Percentiles rank a stretch among this genome's conserved stretches.
These are phyloP conservation scores for Fusarium sulawesiense DNA, from an alignment of 2,329 filamentous ascomycete species.

Conservation along the genomic window DNA sequence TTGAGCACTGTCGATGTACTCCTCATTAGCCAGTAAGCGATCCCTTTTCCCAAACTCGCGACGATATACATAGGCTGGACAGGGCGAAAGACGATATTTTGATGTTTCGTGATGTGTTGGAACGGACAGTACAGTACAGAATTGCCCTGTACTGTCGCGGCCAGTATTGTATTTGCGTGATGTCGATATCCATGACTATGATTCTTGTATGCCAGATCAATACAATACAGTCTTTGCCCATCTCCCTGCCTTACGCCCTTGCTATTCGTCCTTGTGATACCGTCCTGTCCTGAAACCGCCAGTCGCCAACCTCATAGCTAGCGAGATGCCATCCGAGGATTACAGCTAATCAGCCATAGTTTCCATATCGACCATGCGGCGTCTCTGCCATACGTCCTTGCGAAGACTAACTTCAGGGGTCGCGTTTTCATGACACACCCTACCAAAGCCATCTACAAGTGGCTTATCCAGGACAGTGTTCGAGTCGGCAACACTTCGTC, in stretches of 20 bases:
- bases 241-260: slow-evolving; percentile 39
- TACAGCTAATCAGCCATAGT: slow-evolving; percentile 63
- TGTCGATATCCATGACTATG: slow-evolving; percentile 44
- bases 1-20: slow-evolving; percentile 97
- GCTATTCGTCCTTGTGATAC: slow-evolving; percentile 45
- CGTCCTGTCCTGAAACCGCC: slow-evolving; percentile 41
- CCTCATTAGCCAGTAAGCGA: slow-evolving; percentile 96
- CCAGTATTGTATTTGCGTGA: slow-evolving; percentile 41
- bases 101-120: slow-evolving; percentile 44
- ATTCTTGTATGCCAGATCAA: slow-evolving; percentile 53
- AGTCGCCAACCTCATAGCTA: slow-evolving; percentile 25
- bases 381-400: slow-evolving; percentile 95
- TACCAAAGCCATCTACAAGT: slow-evolving; percentile 99
- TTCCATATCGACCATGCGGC: slow-evolving; percentile 99
- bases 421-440: slow-evolving; percentile 99
- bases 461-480: slow-evolving; percentile 97
- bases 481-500: slow-evolving; percentile 81
- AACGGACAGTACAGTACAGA: slow-evolving; percentile 26
- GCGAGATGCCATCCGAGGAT: slow-evolving; percentile 23
- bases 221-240: slow-evolving; percentile 52
- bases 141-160: slow-evolving; percentile 1
- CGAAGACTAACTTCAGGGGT: slow-evolving; percentile 97
- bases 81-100: slow-evolving; percentile 45
- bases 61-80: slow-evolving; percentile 45
- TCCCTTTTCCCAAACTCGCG: slow-evolving; percentile 29